Evolutionary conservation across 2,329 filamentous ascomycete species (phyloP).

Genomic region (Penicillium sp.): DNA sequence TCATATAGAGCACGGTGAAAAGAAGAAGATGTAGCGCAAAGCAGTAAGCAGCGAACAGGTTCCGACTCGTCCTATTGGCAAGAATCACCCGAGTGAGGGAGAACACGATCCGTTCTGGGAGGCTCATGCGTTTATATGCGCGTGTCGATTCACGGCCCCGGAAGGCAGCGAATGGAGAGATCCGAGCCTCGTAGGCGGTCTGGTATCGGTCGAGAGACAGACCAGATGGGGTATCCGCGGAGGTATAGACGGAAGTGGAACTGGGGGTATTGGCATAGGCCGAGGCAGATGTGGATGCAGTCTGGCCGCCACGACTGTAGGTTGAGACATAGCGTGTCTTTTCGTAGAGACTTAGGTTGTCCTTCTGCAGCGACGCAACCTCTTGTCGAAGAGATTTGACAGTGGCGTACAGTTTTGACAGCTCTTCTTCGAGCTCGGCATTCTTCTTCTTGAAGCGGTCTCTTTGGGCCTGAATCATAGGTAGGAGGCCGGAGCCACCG

Average conservation of each 20-base stretch:
- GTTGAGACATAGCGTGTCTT: conserved; percentile 95
- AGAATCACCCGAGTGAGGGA: conserved; percentile 87
- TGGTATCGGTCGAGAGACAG: conserved; percentile 78
- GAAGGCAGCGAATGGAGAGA: conserved; percentile 94
- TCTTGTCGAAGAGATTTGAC: conserved; percentile 87
- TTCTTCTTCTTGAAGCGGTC: conserved; percentile 98
- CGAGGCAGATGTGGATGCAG: conserved; percentile 61
- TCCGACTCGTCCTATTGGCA: conserved; percentile 83
- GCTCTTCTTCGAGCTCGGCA: conserved; percentile 79
- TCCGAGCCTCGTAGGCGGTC: conserved; percentile 88
- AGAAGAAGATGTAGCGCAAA: conserved; percentile 82
- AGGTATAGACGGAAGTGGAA: conserved; percentile 64
- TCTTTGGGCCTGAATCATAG: conserved; percentile 96
- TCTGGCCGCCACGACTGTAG: conserved; percentile 72
- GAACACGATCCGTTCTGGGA: conserved; percentile 86
- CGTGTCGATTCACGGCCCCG: conserved; percentile 86
- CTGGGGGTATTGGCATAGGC: conserved; percentile 64
- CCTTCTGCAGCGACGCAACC: conserved; percentile 85
- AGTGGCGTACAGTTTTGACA: conserved; percentile 76
- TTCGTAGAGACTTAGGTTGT: conserved; percentile 94
- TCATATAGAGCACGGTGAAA: conserved; percentile 81
- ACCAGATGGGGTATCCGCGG: conserved; percentile 58
- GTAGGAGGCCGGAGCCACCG: conserved; percentile 80
- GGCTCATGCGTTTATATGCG: conserved; percentile 87
- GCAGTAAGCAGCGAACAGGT: conserved; percentile 90